Percentiles rank a stretch among this genome's conserved stretches.
Evolutionary conservation across 2,329 filamentous ascomycete genomes (phyloP).

Genomic region (Emericellopsis atlantica): DNA sequence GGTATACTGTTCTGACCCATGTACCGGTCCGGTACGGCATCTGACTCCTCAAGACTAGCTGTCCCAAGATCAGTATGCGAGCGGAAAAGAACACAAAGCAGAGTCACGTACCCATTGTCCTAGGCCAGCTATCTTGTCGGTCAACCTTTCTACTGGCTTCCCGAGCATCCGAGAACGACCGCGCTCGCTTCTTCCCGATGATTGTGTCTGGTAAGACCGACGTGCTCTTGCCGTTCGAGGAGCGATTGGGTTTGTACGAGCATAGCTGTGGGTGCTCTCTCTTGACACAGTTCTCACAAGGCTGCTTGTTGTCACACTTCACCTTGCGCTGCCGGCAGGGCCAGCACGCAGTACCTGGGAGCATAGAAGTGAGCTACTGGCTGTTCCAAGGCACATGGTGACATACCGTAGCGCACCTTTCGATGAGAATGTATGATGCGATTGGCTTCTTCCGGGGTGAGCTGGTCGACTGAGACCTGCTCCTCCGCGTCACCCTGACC

Average conservation of each 20-base stretch:
- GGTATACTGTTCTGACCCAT: slow-evolving; percentile 57
- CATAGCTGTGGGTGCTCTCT: slow-evolving; percentile 52
- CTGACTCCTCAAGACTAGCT: slow-evolving; percentile 38
- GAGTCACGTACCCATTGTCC: slow-evolving; percentile 22
- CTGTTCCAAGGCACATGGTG: neutral
- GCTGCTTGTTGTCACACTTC: slow-evolving; percentile 57
- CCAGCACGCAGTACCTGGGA: slow-evolving; percentile 49
- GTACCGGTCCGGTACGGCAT: slow-evolving; percentile 45
- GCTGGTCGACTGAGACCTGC: slow-evolving; percentile 36
- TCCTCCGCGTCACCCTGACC: slow-evolving; percentile 24
- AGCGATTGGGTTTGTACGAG: slow-evolving; percentile 52
- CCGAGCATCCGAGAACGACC: slow-evolving; percentile 16
- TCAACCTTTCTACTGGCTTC: slow-evolving; percentile 17
- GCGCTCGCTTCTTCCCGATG: slow-evolving; percentile 17
- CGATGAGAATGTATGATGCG: slow-evolving; percentile 58
- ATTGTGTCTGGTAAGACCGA: slow-evolving; percentile 10
- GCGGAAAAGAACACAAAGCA: neutral
- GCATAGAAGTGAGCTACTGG: neutral
- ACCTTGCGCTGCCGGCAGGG: slow-evolving; percentile 56
- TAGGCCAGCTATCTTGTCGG: slow-evolving; percentile 27
- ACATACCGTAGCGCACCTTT: slow-evolving; percentile 53
- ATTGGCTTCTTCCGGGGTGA: slow-evolving; percentile 53
- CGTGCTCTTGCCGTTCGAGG: slow-evolving; percentile 21
- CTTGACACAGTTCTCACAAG: slow-evolving; percentile 57
- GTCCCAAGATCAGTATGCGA: slow-evolving; percentile 1